Base-by-base conservation (phyloP, 2,329 filamentous ascomycete species). In the Pseudocercospora vitis region DNA sequence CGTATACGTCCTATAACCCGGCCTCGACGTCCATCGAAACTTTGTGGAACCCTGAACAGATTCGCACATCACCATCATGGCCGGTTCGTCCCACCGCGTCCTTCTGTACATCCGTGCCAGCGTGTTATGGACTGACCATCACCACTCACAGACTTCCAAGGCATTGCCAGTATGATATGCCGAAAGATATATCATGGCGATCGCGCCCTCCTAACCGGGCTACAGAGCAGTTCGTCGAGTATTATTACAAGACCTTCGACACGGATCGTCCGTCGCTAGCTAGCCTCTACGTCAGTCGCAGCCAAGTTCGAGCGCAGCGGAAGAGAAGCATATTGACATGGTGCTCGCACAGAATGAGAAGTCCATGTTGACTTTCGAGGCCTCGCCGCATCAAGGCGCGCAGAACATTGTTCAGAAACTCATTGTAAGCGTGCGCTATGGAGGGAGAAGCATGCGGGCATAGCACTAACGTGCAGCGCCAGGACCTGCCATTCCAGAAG, bases 301-400 rank as follows among this genome's bases (percentile, higher is more conserved):
- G 7, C n/a, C n/a, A 32, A 45, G 26, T 18, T 28, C 35, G 14
- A 8, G 24, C 23, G n/a, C 28, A 12, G 24, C 24, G 29, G 24
- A 33, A 40, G 28, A 32, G 21, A 46, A 29, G 50, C 59, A 50
- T 24, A 59, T 55, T 59, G 60, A 58, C 29, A 26, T 8, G 16
- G n/a, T 1, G 6, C n/a, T 1, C 3, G 11, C 14, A 52, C 64
- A 96, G 90, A 84, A 88, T 68, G 81, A 87, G 3, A 73, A 86
- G 57, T 97, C 94, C 45, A 95, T 96, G 88, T 81, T 97, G 74
- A 96, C 92, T 47, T 97, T 96, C 69, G 90, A 97, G 81, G 85
- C 81, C 42, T 65, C 77, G 39, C 84, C 86, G 11, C 73, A 82
- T 56, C 78, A 84, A 67, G 91, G 92, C 59, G 75, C 76, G 29